phyloP scores from a whole-genome alignment of 768 basidiomycete genomes.

The Termitomyces eurrhizus region DNA sequence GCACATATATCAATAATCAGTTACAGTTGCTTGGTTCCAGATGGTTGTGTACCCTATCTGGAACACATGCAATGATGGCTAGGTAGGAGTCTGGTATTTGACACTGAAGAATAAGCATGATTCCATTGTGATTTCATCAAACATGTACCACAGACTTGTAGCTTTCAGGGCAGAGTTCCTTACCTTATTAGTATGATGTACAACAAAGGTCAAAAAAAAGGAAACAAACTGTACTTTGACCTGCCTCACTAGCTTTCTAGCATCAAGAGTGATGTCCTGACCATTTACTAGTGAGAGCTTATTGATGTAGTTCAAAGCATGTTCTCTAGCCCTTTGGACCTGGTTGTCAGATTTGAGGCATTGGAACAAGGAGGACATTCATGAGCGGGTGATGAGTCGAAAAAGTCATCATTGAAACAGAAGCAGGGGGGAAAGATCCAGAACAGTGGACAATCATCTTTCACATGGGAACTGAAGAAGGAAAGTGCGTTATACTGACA shows the following conservation, averaged over 20 bases:
- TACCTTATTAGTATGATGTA: background rate
- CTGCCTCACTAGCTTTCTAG: background rate
- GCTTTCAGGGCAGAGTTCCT: no score
- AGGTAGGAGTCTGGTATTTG: no score
- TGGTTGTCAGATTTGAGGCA: background rate
- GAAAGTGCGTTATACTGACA: no score
- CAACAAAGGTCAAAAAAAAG: background rate
- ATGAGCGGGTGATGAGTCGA: background rate
- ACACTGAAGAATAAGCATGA: no score
- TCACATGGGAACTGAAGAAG: no score
- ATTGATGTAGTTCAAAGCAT: background rate
- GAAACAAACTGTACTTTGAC: background rate
- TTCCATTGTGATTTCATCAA: no score
- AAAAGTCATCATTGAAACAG: background rate
- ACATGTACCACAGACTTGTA: no score
- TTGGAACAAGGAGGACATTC: background rate
- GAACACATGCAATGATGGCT: no score
- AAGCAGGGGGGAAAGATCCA: background rate
- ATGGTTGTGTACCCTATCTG: no score
- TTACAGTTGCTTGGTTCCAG: no score
- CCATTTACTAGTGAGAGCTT: background rate
- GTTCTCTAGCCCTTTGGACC: background rate
- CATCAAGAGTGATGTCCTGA: background rate
- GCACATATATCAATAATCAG: no score
- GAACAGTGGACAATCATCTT: no score